These are phyloP conservation scores for Lactarius psammicola DNA, from an alignment of 768 basidiomycete species.

Conservation along the genomic window DNA sequence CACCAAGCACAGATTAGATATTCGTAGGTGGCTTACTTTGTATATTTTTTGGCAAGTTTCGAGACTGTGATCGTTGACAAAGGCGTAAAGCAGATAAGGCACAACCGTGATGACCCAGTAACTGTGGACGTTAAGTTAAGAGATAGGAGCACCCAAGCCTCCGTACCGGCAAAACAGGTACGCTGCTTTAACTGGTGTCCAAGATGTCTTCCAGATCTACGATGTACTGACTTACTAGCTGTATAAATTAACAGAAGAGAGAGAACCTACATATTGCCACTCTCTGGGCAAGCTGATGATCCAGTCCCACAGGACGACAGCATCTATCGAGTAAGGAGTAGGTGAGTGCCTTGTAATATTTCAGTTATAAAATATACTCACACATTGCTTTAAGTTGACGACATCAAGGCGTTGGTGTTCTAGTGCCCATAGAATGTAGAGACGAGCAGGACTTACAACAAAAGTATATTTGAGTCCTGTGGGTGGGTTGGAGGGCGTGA, in stretches of 20 bases:
- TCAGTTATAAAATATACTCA: conserved; percentile 37
- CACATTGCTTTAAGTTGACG: conserved; percentile 48
- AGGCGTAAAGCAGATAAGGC: conserved; percentile 74
- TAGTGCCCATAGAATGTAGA: conserved; percentile 26
- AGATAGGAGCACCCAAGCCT: conserved; percentile 2
- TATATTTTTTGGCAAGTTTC: conserved; percentile 69
- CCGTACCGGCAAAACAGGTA: conserved; percentile 81
- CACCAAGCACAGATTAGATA: background rate
- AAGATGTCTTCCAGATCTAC: conserved; percentile 79
- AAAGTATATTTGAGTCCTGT: conserved; percentile 74
- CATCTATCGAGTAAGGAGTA: conserved; percentile 46
- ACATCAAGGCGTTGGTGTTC: conserved; percentile 36
- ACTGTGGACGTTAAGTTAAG: conserved; percentile 37
- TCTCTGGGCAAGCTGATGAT: conserved; percentile 73
- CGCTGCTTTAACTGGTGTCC: conserved; percentile 81
- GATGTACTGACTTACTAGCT: conserved; percentile 11
- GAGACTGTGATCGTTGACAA: conserved; percentile 63
- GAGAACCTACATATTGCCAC: conserved; percentile 62
- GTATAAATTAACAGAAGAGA: conserved; percentile 14
- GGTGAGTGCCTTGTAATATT: background rate
- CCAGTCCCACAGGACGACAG: conserved; percentile 86
- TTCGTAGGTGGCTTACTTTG: conserved; percentile 43
- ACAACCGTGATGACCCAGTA: conserved; percentile 83
- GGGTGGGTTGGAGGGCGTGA: background rate
- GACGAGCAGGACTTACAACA: conserved; percentile 57